phyloP scores from a whole-genome alignment of 805 yeast genomes.

The Pichia membranifaciens region DNA sequence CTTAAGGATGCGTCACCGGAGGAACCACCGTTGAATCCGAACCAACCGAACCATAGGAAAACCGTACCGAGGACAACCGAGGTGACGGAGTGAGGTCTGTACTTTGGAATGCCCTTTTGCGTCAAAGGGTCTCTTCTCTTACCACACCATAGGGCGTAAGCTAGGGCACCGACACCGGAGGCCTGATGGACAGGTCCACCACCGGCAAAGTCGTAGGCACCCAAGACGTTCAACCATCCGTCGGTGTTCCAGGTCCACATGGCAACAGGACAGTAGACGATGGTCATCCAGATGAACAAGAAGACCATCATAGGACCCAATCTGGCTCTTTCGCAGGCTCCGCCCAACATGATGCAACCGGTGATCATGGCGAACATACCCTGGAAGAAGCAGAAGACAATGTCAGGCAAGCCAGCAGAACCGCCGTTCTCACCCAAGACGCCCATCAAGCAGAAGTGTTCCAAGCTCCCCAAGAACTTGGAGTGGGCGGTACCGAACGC shows the following conservation, averaged over 20 bases:
- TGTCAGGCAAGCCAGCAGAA: conserved; percentile 73
- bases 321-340: conserved; percentile 96
- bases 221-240: conserved; percentile 84
- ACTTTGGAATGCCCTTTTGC: conserved; percentile 67
- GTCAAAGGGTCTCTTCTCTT: conserved; percentile 82
- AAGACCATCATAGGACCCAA: conserved; percentile 95
- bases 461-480: conserved; percentile 72
- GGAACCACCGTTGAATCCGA: conserved; percentile 98
- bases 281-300: conserved; percentile 88
- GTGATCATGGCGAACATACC: conserved; percentile 96
- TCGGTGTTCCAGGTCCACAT: conserved; percentile 95
- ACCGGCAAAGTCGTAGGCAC: conserved; percentile 94
- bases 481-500: conserved; percentile 55
- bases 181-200: conserved; percentile 97
- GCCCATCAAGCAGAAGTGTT: conserved; percentile 71
- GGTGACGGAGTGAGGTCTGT: conserved; percentile 90
- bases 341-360: conserved; percentile 92
- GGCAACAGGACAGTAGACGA: conserved; percentile 94
- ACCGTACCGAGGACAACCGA: conserved; percentile 89
- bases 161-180: conserved; percentile 91
- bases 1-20: conserved; percentile 90
- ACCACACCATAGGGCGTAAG: conserved; percentile 88
- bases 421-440: conserved; percentile 78
- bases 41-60: conserved; percentile 98
- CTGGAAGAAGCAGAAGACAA: conserved; percentile 84